These are phyloP conservation scores for Magnolia kwangsiensis DNA, from an alignment of 164 flowering plant genomes.

Conservation along the genomic window DNA sequence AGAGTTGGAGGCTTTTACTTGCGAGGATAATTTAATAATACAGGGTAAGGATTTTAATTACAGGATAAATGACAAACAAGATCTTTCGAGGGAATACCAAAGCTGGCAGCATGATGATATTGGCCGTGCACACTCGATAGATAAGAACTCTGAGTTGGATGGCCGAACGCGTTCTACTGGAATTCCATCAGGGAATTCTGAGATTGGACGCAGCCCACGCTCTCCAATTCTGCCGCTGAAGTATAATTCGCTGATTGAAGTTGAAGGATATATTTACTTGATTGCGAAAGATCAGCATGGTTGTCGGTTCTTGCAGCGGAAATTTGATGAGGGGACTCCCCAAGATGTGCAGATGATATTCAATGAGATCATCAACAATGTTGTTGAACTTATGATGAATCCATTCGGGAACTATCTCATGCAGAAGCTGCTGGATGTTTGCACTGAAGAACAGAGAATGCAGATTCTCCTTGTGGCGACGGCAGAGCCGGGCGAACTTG, in stretches of 20 bases:
- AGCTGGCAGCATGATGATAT: slow-evolving; percentile 8
- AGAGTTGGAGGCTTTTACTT: slow-evolving; percentile 21
- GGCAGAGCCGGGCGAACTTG: slow-evolving; percentile 46
- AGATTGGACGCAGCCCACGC: slow-evolving; percentile 12
- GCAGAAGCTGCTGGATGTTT: slow-evolving; percentile 76
- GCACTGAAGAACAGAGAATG: slow-evolving; percentile 68
- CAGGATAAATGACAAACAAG: slow-evolving; percentile 17
- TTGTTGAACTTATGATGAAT: slow-evolving; percentile 72
- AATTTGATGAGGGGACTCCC: slow-evolving; percentile 54
- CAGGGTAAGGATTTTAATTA: slow-evolving; percentile 34
- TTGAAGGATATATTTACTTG: slow-evolving; percentile 41
- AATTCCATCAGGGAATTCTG: slow-evolving; percentile 12
- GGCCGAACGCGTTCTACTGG: slow-evolving; percentile 7
- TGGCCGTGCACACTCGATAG: slow-evolving; percentile 8
- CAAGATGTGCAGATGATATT: slow-evolving; percentile 55
- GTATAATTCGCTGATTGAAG: slow-evolving; percentile 34
- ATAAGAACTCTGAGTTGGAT: slow-evolving; percentile 23
- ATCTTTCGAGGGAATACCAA: slow-evolving; percentile 12
- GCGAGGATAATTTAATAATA: slow-evolving; percentile 48
- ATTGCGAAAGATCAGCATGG: slow-evolving; percentile 83
- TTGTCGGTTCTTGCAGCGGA: slow-evolving; percentile 63
- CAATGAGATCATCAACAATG: slow-evolving; percentile 50
- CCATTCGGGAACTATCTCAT: slow-evolving; percentile 91
- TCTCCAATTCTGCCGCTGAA: slow-evolving; percentile 25
- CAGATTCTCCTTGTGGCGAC: slow-evolving; percentile 48